Percentiles rank a stretch among this genome's conserved stretches.
phyloP scores from a whole-genome alignment of 2,329 filamentous ascomycete genomes.

The Cladosporium sp. region DNA sequence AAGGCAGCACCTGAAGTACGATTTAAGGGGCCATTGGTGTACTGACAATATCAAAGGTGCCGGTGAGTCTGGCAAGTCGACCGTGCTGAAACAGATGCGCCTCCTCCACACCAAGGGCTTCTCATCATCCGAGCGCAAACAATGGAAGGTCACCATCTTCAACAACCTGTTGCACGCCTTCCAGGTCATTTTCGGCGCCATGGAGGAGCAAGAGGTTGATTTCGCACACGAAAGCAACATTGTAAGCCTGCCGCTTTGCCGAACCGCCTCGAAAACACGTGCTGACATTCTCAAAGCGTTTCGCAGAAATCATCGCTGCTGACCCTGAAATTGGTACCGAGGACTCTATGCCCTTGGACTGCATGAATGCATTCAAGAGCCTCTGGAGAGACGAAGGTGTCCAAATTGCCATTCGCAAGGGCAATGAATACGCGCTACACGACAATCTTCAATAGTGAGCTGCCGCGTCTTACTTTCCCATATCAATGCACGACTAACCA shows the following conservation, averaged over 20 bases:
- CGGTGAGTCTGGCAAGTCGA: conserved; percentile 94
- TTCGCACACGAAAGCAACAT: conserved; percentile 79
- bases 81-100: conserved; percentile 98
- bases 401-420: conserved; percentile 82
- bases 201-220: conserved; percentile 77
- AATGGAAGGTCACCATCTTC: conserved; percentile 95
- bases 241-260: conserved; percentile 52
- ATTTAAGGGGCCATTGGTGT: neutral
- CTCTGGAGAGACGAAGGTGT: conserved; percentile 85
- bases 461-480: neutral
- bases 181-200: conserved; percentile 85
- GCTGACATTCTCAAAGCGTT: conserved; percentile 59
- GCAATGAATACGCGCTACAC: conserved; percentile 94
- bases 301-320: conserved; percentile 73
- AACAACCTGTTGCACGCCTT: conserved; percentile 92
- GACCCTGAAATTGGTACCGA: conserved; percentile 81
- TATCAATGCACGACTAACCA: conserved; percentile 19
- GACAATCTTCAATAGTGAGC: conserved; percentile 92
- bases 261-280: neutral
- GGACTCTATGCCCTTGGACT: conserved; percentile 76
- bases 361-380: conserved; percentile 75
- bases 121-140: conserved; percentile 81
- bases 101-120: conserved; percentile 95
- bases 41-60: conserved; percentile 63
- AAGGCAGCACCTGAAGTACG: conserved; percentile 26